A percentile compares a stretch with the other conserved stretches of the same genome.
Conservation (phyloP, 208 protist genomes). For the Acanthamoeba sp. region DNA sequence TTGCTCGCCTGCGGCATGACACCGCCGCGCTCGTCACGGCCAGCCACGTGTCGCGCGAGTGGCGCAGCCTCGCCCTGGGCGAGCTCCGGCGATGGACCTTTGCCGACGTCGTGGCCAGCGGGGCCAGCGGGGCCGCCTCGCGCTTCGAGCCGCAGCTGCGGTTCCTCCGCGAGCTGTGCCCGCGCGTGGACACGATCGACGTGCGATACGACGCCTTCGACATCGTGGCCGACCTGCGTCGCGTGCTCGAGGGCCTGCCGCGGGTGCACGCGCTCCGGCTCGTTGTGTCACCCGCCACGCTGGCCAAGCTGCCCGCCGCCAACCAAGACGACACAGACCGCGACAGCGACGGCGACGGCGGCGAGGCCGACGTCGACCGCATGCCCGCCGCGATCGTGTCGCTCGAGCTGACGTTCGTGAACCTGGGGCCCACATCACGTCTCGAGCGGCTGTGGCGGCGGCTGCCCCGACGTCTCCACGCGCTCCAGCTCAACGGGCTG, state of each 20-base stretch:
- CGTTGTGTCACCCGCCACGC: not conserved
- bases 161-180: constrained; percentile 8
- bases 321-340: not conserved
- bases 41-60: constrained; percentile 10
- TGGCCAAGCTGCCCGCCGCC: not conserved
- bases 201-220: not conserved
- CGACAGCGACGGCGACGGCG: not conserved
- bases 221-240: not conserved
- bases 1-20: not conserved
- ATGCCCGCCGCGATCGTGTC: not conserved
- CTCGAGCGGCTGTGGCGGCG: not conserved
- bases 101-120: not conserved
- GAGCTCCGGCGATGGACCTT: constrained; percentile 25
- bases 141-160: not conserved
- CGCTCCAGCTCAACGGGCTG: not conserved
- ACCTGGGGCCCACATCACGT: not conserved
- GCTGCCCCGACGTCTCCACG: not conserved
- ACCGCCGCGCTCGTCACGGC: not conserved
- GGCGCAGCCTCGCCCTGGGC: constrained; percentile 35
- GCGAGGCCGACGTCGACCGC: not conserved
- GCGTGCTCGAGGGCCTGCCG: not conserved
- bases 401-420: constrained; percentile 19
- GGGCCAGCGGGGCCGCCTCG: not conserved
- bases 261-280: not conserved
- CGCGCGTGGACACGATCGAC: not conserved